Evolutionary conservation across 352 stramenopile genomes (phyloP), one percentile per base, ranked within the genome.

Genomic region (Phytophthora multivora): DNA sequence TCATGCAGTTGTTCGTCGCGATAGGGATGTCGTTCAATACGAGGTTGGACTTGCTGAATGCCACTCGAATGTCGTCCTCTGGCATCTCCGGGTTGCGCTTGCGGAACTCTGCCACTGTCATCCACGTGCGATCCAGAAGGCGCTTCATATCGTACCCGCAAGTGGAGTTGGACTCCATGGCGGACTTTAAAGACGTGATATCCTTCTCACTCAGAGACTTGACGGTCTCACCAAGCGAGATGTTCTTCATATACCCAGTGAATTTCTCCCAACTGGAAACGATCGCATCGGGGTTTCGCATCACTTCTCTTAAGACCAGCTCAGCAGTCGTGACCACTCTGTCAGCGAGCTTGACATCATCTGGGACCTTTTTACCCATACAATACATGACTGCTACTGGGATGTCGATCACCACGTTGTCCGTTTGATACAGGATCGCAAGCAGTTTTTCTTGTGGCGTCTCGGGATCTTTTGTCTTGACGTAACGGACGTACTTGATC

Each of bases 1-100:
- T 50, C 36, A 78, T 65, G 4, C 65, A 66, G 46, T 81, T 63
- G 30, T 63, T 72, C 19, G 63, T 72, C 11, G 71, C 65, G 0
- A 66, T 65, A 5, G 77, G 77, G 26, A 84, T 70, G 13, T 85
- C 75, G 13, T 73, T 74, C 5, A 81, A 51, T n/a, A 84, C 56
- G 5, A 83, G 38, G n/a, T 69, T 49, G 33, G 75, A 81, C 16
- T 56, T 46, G 5, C 66, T 69, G 36, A 60, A 54, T 3, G 21
- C 63, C 21, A 57, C 53, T n/a, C 54, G 61, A 49, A 62, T 72
- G 35, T 63, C 51, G 10, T 64, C 30, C 23, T 67, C 63, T 6
- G 53, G 51, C 48, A 71, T 71, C 2, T 39, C 45, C 0, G 63
- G 58, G 26, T 66, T 71, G 2, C 46, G 42, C 13, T 51, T 66